Evolutionary conservation across 2,329 filamentous ascomycete genomes (phyloP).

Genomic region (Claviceps maximensis): DNA sequence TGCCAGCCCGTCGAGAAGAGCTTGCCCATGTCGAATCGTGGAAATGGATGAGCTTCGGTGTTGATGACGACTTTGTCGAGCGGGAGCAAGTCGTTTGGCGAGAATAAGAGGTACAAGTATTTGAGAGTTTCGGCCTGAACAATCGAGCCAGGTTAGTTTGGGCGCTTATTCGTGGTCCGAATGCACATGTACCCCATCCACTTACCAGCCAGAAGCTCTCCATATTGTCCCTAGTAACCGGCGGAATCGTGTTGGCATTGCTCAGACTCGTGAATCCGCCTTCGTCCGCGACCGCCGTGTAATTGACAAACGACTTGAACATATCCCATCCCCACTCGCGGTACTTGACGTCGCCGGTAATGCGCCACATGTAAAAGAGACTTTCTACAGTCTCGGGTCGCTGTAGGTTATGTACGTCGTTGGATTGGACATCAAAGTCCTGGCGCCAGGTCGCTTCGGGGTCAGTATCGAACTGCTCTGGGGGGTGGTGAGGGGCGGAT

Average conservation of each 20-base stretch:
- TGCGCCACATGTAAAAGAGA: conserved; percentile 96
- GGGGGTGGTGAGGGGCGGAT: conserved; percentile 34
- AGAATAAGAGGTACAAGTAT: conserved; percentile 94
- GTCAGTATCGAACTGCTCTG: conserved; percentile 35
- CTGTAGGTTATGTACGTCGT: conserved; percentile 87
- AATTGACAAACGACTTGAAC: conserved; percentile 81
- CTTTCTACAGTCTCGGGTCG: conserved; percentile 94
- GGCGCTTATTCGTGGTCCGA: too few relatives aligned
- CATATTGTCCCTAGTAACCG: conserved; percentile 74
- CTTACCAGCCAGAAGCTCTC: conserved; percentile 95
- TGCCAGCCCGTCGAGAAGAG: conserved; percentile 73
- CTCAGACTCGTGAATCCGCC: conserved; percentile 72
- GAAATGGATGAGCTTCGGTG: conserved; percentile 86
- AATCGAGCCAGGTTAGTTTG: conserved; percentile 1
- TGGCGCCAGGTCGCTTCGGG: conserved; percentile 54
- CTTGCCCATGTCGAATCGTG: conserved; percentile 68
- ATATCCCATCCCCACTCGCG: conserved; percentile 98
- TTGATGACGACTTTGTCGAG: conserved; percentile 85
- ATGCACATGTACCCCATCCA: conserved; percentile 6
- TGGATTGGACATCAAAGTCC: conserved; percentile 67
- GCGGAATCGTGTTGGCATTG: conserved; percentile 61
- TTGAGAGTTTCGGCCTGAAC: conserved; percentile 83
- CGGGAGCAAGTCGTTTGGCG: conserved; percentile 66
- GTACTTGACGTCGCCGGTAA: conserved; percentile 81
- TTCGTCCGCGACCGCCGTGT: conserved; percentile 66